Conservation (phyloP, 495 filamentous ascomycete species). For the Monascus purpureus region DNA sequence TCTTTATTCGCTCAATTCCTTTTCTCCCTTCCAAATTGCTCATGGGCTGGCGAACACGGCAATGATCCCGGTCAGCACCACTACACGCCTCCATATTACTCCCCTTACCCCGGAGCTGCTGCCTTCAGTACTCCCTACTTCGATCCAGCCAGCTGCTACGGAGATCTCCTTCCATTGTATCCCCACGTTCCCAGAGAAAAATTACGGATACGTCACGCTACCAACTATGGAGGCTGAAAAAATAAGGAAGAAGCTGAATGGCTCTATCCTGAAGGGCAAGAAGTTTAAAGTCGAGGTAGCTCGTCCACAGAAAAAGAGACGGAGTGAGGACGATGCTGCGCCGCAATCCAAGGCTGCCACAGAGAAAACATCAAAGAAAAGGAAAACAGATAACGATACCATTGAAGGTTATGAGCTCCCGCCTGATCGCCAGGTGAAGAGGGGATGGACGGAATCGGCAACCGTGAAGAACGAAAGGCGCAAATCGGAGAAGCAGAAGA, state of each 20-base stretch:
- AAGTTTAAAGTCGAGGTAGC: conserved; percentile 79
- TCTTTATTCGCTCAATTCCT: no score
- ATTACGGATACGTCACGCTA: conserved; percentile 79
- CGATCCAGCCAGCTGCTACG: conserved; percentile 48
- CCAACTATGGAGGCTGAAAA: conserved; percentile 72
- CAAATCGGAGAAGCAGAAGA: conserved; percentile 26
- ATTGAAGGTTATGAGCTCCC: conserved; percentile 60
- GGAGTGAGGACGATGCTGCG: conserved; percentile 16
- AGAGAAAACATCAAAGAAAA: conserved; percentile 40
- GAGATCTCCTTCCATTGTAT: conserved; percentile 75
- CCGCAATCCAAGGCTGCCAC: conserved; percentile 5
- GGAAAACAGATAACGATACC: conserved; percentile 46
- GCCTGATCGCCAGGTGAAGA: conserved; percentile 62
- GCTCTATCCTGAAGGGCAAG: conserved; percentile 65
- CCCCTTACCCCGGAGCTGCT: conserved; percentile 65
- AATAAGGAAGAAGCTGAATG: conserved; percentile 85
- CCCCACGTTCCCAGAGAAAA: conserved; percentile 75
- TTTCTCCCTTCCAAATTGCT: no score
- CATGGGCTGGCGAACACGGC: no score
- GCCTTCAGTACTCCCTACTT: conserved; percentile 49
- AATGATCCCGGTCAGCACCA: conserved; percentile 12
- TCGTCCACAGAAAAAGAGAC: conserved; percentile 39
- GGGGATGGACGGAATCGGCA: conserved; percentile 73
- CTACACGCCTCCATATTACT: conserved; percentile 68
- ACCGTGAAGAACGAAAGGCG: conserved; percentile 35